Evolutionary conservation across 257 asterid species (phyloP).

Genomic region (Striga asiatica): DNA sequence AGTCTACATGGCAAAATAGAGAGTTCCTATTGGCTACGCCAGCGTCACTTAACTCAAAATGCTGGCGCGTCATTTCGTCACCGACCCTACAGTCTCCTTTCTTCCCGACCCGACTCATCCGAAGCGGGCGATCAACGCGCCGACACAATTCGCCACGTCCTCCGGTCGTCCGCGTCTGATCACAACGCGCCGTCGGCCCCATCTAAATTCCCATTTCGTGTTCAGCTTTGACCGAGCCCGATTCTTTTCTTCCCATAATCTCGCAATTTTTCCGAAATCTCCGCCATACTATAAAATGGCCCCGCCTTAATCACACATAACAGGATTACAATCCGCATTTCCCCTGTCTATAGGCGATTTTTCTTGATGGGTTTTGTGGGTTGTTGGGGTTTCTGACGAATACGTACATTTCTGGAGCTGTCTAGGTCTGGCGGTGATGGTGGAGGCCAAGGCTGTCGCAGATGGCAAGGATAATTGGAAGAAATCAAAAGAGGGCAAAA

Average conservation of each 20-base stretch:
- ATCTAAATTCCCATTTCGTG: constrained; percentile 14
- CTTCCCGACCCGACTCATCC: not conserved
- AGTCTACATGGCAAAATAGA: constrained; percentile 16
- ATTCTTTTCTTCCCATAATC: not conserved
- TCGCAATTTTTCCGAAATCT: not conserved
- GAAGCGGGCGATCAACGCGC: constrained; percentile 7
- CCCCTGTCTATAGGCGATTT: constrained; percentile 1
- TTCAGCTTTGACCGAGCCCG: constrained; percentile 12
- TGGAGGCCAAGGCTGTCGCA: constrained; percentile 42
- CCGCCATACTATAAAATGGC: not conserved
- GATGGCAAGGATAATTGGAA: constrained; percentile 16
- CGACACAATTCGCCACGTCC: constrained; percentile 5
- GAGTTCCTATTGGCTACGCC: constrained; percentile 23
- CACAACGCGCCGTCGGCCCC: constrained; percentile 19
- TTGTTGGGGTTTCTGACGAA: constrained; percentile 12
- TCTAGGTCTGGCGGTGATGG: constrained; percentile 34
- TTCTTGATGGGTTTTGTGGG: constrained; percentile 18
- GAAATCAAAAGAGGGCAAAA: constrained; percentile 24
- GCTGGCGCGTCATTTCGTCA: constrained; percentile 18
- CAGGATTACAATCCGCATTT: not conserved
- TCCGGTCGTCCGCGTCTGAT: not conserved
- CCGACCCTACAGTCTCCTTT: not conserved
- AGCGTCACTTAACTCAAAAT: constrained; percentile 22
- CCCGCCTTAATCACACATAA: not conserved
- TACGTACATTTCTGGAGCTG: not conserved